These are phyloP conservation scores for Trifolium repens DNA, from an alignment of 306 rosid genomes.

Conservation along the genomic window DNA sequence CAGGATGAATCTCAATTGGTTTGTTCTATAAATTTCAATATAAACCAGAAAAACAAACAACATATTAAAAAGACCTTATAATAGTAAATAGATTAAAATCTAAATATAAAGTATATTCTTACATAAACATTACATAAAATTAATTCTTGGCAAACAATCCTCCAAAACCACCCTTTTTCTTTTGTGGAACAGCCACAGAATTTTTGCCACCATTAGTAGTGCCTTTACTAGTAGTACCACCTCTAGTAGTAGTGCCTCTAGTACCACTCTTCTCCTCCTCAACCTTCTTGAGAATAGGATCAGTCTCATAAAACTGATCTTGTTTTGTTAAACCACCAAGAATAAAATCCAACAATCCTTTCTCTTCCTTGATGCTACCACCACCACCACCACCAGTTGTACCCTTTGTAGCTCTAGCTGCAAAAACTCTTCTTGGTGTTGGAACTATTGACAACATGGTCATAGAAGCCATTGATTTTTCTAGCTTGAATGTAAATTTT, in stretches of 20 bases:
- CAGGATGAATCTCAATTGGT: constrained; percentile 34
- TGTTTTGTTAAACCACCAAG: constrained; percentile 68
- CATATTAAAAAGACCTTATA: neutral
- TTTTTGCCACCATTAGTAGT: constrained; percentile 45
- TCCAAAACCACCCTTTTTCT: constrained; percentile 75
- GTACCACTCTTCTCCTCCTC: constrained; percentile 60
- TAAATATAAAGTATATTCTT: constrained; percentile 22
- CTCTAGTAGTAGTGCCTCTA: constrained; percentile 9
- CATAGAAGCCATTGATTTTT: constrained; percentile 78
- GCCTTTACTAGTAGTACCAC: constrained; percentile 29
- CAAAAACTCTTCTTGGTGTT: constrained; percentile 52
- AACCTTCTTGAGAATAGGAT: constrained; percentile 72
- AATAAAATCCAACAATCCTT: constrained; percentile 69
- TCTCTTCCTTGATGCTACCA: constrained; percentile 63
- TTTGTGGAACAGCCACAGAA: constrained; percentile 62
- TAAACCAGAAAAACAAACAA: constrained; percentile 37
- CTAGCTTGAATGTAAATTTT: neutral
- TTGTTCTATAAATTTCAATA: constrained; percentile 31
- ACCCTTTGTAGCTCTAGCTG: constrained; percentile 59
- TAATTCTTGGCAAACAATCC: constrained; percentile 72
- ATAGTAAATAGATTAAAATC: constrained; percentile 33
- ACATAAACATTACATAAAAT: constrained; percentile 35
- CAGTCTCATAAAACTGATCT: constrained; percentile 72
- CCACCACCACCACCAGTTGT: constrained; percentile 10
- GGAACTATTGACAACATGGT: constrained; percentile 57